Conservation (phyloP, 1,284 basidiomycete species). For the Sparassis latifolia region DNA sequence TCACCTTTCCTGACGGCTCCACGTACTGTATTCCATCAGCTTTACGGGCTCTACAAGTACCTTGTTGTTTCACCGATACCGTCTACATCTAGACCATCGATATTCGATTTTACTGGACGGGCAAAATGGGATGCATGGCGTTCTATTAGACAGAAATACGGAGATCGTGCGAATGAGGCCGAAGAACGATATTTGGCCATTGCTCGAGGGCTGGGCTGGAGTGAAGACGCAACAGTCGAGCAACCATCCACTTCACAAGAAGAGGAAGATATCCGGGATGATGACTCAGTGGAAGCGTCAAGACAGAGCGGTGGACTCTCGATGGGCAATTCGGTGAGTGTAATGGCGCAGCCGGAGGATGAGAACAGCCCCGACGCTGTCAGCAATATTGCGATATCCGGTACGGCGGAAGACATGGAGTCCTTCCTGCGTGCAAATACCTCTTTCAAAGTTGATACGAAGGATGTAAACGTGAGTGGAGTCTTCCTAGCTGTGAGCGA, state of each 20-base stretch:
- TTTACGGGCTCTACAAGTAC: conserved; percentile 85
- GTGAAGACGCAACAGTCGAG: conserved; percentile 25
- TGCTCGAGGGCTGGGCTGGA: conserved; percentile 67
- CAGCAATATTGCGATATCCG: conserved; percentile 61
- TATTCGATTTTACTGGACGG: conserved; percentile 75
- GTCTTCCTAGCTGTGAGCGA: background rate
- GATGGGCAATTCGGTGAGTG: conserved; percentile 61
- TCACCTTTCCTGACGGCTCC: conserved; percentile 21
- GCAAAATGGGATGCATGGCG: conserved; percentile 90
- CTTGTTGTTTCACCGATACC: conserved; percentile 56
- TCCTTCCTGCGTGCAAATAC: conserved; percentile 38
- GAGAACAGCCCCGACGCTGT: conserved; percentile 36
- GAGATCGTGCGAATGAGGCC: conserved; percentile 34
- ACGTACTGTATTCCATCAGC: conserved; percentile 35
- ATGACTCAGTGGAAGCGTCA: conserved; percentile 8
- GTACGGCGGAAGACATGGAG: conserved; percentile 42
- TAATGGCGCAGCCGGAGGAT: conserved; percentile 38
- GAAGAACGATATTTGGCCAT: conserved; percentile 66
- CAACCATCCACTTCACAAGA: conserved; percentile 8
- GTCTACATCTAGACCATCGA: conserved; percentile 58
- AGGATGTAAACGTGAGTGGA: conserved; percentile 60
- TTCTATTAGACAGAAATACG: conserved; percentile 43
- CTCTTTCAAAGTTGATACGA: conserved; percentile 34
- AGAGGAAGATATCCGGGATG: conserved; percentile 24
- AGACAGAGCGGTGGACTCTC: conserved; percentile 33